Evolutionary conservation across 73 alveolate genomes (phyloP).

Genomic region (Urostyla sp.): DNA sequence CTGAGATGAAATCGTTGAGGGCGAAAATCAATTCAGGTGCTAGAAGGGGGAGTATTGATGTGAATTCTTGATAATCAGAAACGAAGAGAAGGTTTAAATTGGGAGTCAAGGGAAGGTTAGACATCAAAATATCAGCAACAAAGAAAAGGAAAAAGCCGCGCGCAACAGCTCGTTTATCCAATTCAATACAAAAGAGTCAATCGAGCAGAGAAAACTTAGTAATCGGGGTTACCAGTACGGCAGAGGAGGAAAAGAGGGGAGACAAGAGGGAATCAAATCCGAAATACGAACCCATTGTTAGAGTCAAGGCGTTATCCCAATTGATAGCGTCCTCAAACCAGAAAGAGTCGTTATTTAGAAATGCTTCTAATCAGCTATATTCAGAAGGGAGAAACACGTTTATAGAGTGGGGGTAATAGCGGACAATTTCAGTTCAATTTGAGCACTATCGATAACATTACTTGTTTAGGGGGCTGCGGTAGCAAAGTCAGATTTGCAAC

Average conservation of each 20-base stretch:
- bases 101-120: not conserved
- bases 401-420: not conserved
- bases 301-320: conserved; percentile 27
- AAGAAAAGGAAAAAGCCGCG: conserved; percentile 9
- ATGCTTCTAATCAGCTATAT: conserved; percentile 4
- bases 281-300: not conserved
- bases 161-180: not conserved
- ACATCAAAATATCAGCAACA: not conserved
- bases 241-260: not conserved
- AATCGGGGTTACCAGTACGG: not conserved
- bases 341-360: conserved; percentile 19
- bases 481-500: not conserved
- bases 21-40: conserved; percentile 24
- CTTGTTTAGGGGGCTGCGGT: no score
- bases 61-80: conserved; percentile 44
- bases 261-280: not conserved
- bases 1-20: not conserved
- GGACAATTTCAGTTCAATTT: not conserved
- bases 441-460: no score
- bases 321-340: not conserved
- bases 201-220: conserved; percentile 40
- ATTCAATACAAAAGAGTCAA: not conserved
- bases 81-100: not conserved
- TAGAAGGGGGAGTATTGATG: not conserved
- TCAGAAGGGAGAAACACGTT: not conserved